Base-by-base conservation (phyloP, 129 eudicot species). In the Centrapalus pauciflorus region DNA sequence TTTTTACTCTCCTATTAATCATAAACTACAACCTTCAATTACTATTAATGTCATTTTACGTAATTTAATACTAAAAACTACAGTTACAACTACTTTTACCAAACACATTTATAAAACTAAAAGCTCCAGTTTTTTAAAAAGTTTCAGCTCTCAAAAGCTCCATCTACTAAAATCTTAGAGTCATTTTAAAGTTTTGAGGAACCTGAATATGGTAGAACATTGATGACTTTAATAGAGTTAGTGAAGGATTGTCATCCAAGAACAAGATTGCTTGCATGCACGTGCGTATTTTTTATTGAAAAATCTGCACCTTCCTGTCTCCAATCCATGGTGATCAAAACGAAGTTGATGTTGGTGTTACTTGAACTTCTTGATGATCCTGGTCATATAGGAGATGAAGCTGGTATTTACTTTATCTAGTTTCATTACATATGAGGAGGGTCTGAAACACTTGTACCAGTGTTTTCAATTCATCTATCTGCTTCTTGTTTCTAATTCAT, bases 381-480 rank as follows among this genome's bases (percentile, higher is more conserved):
- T 82, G 83, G 86, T 70, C 95, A 84, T 84, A 90, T 86, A 80
- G 99, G 97, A 50, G 99, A 94, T 72, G 99, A 94, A 72, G 90
- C 99, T 56, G n/a, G 83, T 90, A 43, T 89, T 86, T 79, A 88
- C 88, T 23, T 73, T 94, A 48, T 85, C 88, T 61, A 86, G 75
- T 66, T 89, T 89, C 48, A 79, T 94, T 30, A 71, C 76, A n/a
- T 83, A 72, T 26, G 83, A 84, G 7, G 95, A 89, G 81, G 88
- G 82, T 46, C 48, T 89, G 41, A 97, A 94, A 54, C 80, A 80
- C 45, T 61, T 84, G 62, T n/a, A n/a, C n/a, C n/a, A n/a, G n/a
- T n/a, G 99, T 95, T 32, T 86, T 86, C 64, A 90, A 94, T 67
- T 86, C 83, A 73, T 80, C 80, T 62, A 27, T 87, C n/a, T n/a